Base-by-base conservation (phyloP, 163 green algal species). In the Chlamydomonas reinhardtii region DNA sequence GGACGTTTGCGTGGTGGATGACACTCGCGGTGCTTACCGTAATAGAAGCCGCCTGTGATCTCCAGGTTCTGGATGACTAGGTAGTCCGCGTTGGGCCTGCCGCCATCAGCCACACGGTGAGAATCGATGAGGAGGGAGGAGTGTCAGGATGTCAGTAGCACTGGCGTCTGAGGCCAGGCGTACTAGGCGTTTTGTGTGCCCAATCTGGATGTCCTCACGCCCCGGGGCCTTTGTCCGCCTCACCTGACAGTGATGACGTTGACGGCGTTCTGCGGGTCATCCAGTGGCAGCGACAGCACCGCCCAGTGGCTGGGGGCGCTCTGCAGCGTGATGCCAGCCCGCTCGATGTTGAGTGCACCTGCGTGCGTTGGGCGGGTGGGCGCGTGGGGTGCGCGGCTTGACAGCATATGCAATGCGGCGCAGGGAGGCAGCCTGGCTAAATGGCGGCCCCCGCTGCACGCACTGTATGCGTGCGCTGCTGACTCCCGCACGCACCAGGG, bases 31-130 rank as follows among this genome's bases (percentile, higher is more conserved):
- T 27, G 12, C 62, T 35, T 17, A 34, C 43, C 73, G 64, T 88
- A 88, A 27, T 78, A 88, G 65, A 83, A 82, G 32, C 73, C 83
- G 48, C 83, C 83, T 14, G n/a, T 37, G 64, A 88, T 73, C 74
- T 88, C 83, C 15, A 88, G 74, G 17, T 88, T 74, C 29, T 64
- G 59, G 25, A 85, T 39, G 27, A 66, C 35, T 31, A 71, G 70
- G 32, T 73, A 64, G 71, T 86, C 70, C 1, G 74, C 66, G 4
- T 75, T 69, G 2, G 83, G 74, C 15, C 39, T 48, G 39, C 39
- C 39, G 39, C 39, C 39, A 48, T 8, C 39, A 48, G 39, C 5
- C 39, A 8, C 39, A 48, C 39, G 39, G 39, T 48, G 39, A 48
- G 39, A 8, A 48, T 8, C 5, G 39, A n/a, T n/a, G n/a, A n/a